Base-by-base conservation (phyloP, 208 protist genomes). In the Leishmania braziliensis region DNA sequence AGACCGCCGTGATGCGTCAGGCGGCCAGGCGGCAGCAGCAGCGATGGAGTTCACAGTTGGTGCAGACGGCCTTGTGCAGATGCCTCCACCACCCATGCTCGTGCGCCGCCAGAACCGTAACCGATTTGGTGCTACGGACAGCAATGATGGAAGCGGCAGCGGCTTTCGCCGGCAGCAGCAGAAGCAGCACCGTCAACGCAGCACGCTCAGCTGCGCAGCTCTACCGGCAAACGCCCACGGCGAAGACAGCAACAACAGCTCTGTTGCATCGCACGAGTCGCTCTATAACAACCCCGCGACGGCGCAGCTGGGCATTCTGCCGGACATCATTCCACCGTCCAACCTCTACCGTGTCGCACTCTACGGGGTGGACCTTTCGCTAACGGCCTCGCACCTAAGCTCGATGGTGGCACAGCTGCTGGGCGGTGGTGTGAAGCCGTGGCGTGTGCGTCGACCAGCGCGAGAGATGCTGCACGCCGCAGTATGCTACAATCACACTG, bases 341-440 rank as follows among this genome's bases (percentile, higher is more conserved):
- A 81, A 85, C 43, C 77, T 85, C 14, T 81, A 80, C 82, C 88
- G 83, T 20, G 86, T 93, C 43, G 86, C 84, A 8, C 63, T 96
- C 62, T 92, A 91, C 86, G 90, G 91, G 36, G 91, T 96, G 6
- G 93, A 96, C 60, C 85, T 91, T 39, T 78, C 86, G 46, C 80
- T 95, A 36, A 86, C 88, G 23, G 73, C 75, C 20, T 76, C 80
- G 18, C 93, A 96, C 69, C 46, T 96, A 5, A 70, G 73, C 33
- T 92, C 90, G 1, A 75, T 96, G 26, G 79, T 93, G 29, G 77
- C 87, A 84, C 90, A 95, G 80, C 84, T 96, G 62, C 78, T 91
- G 5, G 83, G 81, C 36, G 72, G 75, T 60, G 87, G 84, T 2
- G 89, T 71, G 29, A 71, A 71, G 43, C 91, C 89, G 70, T 84